These are phyloP conservation scores for Sporothrix mexicana DNA, from an alignment of 2,329 filamentous ascomycete species.

Conservation along the genomic window DNA sequence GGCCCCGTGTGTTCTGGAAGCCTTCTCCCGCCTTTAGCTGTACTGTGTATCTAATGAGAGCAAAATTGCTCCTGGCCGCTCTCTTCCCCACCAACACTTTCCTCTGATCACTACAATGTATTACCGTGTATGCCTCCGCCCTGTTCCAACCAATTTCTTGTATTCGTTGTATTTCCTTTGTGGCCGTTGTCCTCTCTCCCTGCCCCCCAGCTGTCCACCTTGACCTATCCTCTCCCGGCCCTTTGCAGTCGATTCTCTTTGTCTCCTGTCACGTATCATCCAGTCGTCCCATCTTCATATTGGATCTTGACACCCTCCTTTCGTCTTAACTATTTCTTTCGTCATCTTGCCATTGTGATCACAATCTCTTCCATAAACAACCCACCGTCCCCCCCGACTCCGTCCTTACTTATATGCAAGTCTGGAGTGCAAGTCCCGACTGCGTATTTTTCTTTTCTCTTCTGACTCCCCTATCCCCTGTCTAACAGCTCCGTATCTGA, in stretches of 20 bases:
- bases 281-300: constrained; percentile 8
- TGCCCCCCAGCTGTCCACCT: not conserved
- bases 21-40: constrained; percentile 30
- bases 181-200: constrained; percentile 1
- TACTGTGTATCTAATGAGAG: not conserved
- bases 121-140: not conserved
- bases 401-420: not conserved
- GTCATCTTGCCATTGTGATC: not conserved
- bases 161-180: too few relatives aligned
- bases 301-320: constrained; percentile 7
- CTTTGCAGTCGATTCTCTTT: not conserved
- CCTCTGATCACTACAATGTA: too few relatives aligned
- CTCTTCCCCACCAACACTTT: not conserved
- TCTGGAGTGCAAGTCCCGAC: not conserved
- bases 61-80: not conserved
- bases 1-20: constrained; percentile 37
- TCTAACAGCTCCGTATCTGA: not conserved
- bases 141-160: constrained; percentile 6
- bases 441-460: not conserved
- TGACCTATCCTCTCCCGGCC: constrained; percentile 16
- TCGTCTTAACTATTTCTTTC: constrained; percentile 8
- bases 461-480: not conserved
- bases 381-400: not conserved
- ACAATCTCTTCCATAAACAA: not conserved
- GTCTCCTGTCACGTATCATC: not conserved